Percentiles rank a stretch among this genome's conserved stretches.
phyloP scores from a whole-genome alignment of 2,329 filamentous ascomycete species.

The Nothophaeocryptopus gaeumannii region DNA sequence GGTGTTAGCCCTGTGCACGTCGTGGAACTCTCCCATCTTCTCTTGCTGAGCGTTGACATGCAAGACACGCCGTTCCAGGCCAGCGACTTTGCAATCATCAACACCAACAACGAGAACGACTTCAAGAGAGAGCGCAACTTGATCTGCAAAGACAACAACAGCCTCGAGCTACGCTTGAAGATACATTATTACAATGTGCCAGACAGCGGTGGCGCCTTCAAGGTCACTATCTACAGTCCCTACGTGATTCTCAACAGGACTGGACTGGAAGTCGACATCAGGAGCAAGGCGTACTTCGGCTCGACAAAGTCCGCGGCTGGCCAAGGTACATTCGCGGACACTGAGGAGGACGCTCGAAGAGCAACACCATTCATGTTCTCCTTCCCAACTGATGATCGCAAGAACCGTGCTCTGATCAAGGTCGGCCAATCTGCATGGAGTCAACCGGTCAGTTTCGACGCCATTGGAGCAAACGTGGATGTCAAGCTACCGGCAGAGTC shows the following conservation, averaged over 20 bases:
- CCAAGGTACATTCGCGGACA: slow-evolving; percentile 62
- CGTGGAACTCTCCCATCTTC: slow-evolving; percentile 88
- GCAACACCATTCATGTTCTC: slow-evolving; percentile 95
- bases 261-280: slow-evolving; percentile 80
- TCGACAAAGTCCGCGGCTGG: slow-evolving; percentile 79
- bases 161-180: slow-evolving; percentile 73
- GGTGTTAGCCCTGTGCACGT: slow-evolving; percentile 97
- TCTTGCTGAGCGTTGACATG: slow-evolving; percentile 91
- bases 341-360: slow-evolving; percentile 61
- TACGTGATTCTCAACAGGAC: slow-evolving; percentile 96
- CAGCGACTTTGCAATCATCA: slow-evolving; percentile 97
- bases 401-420: slow-evolving; percentile 84
- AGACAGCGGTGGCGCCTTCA: slow-evolving; percentile 91
- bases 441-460: slow-evolving; percentile 96
- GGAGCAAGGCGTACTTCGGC: slow-evolving; percentile 85
- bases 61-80: slow-evolving; percentile 92
- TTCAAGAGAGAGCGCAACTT: slow-evolving; percentile 80
- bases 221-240: slow-evolving; percentile 89
- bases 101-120: slow-evolving; percentile 80
- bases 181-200: slow-evolving; percentile 90
- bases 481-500: slow-evolving; percentile 74
- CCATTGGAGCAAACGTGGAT: slow-evolving; percentile 88
- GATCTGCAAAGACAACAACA: slow-evolving; percentile 79
- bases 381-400: slow-evolving; percentile 80
- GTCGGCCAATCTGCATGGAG: slow-evolving; percentile 92